Evolutionary conservation across 805 yeast species (phyloP).

Genomic region (Suhomyces xylopsoci): DNA sequence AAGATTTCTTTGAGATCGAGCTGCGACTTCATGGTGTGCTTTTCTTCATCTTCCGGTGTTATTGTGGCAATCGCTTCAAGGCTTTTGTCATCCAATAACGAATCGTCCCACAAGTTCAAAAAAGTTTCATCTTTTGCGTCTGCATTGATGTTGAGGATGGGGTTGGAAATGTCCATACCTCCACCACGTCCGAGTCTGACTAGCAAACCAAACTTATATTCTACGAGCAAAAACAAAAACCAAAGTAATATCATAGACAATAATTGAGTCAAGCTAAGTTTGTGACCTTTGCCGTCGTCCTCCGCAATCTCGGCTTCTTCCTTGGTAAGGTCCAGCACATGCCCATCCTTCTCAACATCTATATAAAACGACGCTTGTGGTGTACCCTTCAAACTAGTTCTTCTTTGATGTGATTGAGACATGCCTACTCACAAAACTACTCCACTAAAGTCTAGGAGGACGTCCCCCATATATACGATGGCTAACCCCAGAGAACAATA

Average conservation of each 20-base stretch:
- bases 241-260: not conserved
- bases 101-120: not conserved
- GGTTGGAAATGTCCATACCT: not conserved
- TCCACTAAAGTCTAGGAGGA: not conserved
- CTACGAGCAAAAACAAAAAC: not conserved
- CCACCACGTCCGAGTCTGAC: not conserved
- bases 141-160: constrained; percentile 1
- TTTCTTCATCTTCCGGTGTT: not conserved
- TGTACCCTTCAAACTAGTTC: constrained; percentile 4
- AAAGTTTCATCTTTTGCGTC: constrained; percentile 1
- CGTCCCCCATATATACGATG: not conserved
- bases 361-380: constrained; percentile 7
- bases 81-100: not conserved
- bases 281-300: not conserved
- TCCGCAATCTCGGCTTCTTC: not conserved
- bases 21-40: constrained; percentile 8
- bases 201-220: not conserved
- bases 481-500: not conserved
- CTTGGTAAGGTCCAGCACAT: constrained; percentile 1
- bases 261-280: not conserved
- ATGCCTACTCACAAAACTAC: not conserved
- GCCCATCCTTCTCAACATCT: constrained; percentile 7
- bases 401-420: constrained; percentile 8
- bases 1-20: constrained; percentile 31
- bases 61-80: not conserved